phyloP scores from a whole-genome alignment of 179 eudicot species.

The Actinidia polygama region DNA sequence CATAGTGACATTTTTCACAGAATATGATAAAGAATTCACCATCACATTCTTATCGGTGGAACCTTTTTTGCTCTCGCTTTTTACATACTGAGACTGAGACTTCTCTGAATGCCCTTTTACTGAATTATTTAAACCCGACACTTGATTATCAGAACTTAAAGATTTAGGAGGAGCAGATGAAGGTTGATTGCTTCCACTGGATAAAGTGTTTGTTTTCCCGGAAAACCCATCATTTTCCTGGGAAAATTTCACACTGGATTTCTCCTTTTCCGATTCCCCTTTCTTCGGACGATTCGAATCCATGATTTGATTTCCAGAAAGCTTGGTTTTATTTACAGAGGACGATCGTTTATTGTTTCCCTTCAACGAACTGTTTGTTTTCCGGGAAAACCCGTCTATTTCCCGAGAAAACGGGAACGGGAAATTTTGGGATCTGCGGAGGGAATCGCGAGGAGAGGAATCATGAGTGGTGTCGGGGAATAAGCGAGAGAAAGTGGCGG shows the following conservation, averaged over 20 bases:
- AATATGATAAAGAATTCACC: conserved; percentile 2
- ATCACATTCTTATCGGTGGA: background rate
- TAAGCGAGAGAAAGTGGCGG: conserved; percentile 34
- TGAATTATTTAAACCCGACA: background rate
- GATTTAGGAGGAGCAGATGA: background rate
- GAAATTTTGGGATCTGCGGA: conserved; percentile 16
- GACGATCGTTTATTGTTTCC: background rate
- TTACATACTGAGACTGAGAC: background rate
- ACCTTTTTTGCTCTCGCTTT: background rate
- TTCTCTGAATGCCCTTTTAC: background rate
- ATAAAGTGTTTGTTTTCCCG: background rate
- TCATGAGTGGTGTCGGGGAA: conserved; percentile 19
- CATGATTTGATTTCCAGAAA: background rate
- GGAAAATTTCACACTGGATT: background rate
- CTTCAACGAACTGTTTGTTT: background rate
- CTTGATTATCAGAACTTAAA: background rate
- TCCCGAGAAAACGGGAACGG: background rate
- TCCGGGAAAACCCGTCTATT: background rate
- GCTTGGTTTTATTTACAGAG: no score
- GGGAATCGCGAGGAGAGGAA: background rate
- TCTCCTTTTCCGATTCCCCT: background rate
- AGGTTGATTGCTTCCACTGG: background rate
- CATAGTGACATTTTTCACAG: background rate
- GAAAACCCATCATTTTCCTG: background rate
- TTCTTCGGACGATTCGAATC: background rate